Conservation (phyloP, 2,329 filamentous ascomycete genomes). For the Aspergillus phoenicis region DNA sequence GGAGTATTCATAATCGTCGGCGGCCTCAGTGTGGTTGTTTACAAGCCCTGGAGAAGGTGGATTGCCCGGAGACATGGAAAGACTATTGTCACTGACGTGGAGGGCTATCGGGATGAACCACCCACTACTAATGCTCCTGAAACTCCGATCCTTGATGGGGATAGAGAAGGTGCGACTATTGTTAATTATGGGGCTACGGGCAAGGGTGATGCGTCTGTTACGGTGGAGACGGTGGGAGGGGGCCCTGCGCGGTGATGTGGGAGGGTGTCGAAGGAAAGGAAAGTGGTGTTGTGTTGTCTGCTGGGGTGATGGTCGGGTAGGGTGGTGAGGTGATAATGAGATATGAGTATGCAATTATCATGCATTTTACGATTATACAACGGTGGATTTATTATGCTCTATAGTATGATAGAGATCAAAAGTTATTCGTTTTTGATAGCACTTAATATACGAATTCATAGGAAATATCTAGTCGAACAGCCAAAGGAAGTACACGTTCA, state of each 20-base stretch:
- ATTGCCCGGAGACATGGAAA: constrained; percentile 48
- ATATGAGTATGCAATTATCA: not conserved
- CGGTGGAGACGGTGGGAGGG: constrained; percentile 1
- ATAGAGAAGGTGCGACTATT: not conserved
- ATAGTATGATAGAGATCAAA: not conserved
- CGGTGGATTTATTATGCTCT: not conserved
- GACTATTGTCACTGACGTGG: constrained; percentile 23
- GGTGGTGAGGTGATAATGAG: not conserved
- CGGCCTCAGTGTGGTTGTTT: constrained; percentile 70
- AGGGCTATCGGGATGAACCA: constrained; percentile 26
- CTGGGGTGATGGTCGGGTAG: too few relatives aligned
- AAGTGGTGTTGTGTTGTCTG: too few relatives aligned
- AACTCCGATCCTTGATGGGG: constrained; percentile 17
- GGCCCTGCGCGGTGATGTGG: not conserved
- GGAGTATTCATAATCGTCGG: constrained; percentile 81
- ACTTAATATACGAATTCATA: too few relatives aligned
- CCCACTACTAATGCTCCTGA: constrained; percentile 7
- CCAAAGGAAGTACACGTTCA: too few relatives aligned
- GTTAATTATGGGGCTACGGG: constrained; percentile 19
- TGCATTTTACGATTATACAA: not conserved
- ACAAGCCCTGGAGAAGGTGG: constrained; percentile 74
- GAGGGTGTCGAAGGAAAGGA: not conserved
- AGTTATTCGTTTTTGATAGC: constrained; percentile 14
- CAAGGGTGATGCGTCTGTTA: constrained; percentile 10
- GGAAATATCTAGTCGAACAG: too few relatives aligned